A percentile compares a stretch with the other conserved stretches of the same genome.
phyloP scores from a whole-genome alignment of 2,329 filamentous ascomycete species.

The Clonostachys rhizophaga region DNA sequence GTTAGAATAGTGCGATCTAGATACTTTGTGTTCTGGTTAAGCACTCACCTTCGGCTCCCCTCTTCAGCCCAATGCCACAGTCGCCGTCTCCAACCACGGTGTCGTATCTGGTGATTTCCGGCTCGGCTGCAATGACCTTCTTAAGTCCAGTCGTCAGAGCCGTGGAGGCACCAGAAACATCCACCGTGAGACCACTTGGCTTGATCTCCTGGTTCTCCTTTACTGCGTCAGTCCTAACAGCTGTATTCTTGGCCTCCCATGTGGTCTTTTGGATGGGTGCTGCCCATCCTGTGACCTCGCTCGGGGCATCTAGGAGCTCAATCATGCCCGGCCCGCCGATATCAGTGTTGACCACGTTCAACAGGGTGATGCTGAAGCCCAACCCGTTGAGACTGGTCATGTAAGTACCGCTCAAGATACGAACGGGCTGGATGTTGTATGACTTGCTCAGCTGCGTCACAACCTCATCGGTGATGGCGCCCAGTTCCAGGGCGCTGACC shows the following conservation, averaged over 20 bases:
- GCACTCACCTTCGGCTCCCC: conserved; percentile 69
- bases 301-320: conserved; percentile 64
- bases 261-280: conserved; percentile 57
- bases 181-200: conserved; percentile 45
- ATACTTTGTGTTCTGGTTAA: neutral
- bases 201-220: conserved; percentile 11
- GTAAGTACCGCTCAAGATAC: conserved; percentile 65
- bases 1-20: conserved; percentile 8
- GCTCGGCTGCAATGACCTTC: conserved; percentile 60
- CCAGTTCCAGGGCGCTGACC: conserved; percentile 67
- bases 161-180: conserved; percentile 42
- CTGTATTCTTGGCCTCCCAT: conserved; percentile 54
- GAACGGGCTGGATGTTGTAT: conserved; percentile 57
- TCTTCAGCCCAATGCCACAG: conserved; percentile 80
- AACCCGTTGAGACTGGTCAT: conserved; percentile 77
- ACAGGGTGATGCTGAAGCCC: conserved; percentile 68
- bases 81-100: conserved; percentile 88
- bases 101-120: conserved; percentile 68
- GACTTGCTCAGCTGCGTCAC: conserved; percentile 53
- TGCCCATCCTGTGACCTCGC: conserved; percentile 67
- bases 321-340: conserved; percentile 59
- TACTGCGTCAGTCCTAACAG: conserved; percentile 26
- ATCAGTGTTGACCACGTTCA: conserved; percentile 58
- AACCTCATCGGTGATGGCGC: conserved; percentile 67
- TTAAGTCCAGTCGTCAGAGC: conserved; percentile 54